These are phyloP conservation scores for Tulasnella sp. DNA, from an alignment of 768 basidiomycete species.

Conservation along the genomic window DNA sequence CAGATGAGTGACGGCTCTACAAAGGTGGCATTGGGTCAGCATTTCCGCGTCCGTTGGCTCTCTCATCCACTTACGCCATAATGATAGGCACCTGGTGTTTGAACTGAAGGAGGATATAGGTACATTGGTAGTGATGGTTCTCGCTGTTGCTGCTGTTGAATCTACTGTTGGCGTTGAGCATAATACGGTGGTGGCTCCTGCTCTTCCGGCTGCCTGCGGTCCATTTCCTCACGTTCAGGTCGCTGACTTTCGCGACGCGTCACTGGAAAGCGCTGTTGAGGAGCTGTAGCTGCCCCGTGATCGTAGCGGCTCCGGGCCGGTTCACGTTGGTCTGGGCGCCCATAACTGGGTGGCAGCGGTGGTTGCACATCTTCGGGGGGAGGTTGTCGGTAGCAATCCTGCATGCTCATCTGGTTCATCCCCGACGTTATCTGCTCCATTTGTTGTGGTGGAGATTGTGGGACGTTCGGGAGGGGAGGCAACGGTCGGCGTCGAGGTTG, in stretches of 20 bases:
- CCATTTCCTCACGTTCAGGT: constrained; percentile 12
- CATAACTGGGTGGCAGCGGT: constrained; percentile 14
- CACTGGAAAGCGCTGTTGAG: constrained; percentile 27
- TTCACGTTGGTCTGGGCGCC: neutral
- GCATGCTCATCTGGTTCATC: constrained; percentile 38
- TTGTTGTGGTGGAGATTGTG: constrained; percentile 36
- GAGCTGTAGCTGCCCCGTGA: too few species aligned
- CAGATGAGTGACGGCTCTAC: constrained; percentile 14
- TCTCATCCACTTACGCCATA: constrained; percentile 21
- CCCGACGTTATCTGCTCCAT: constrained; percentile 36
- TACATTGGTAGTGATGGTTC: constrained; percentile 25
- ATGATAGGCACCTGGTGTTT: constrained; percentile 11
- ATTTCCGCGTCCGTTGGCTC: too few species aligned
- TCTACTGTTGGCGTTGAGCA: constrained; percentile 34
- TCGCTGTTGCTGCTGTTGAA: constrained; percentile 42
- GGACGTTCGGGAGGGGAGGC: constrained; percentile 38
- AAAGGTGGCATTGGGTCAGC: neutral
- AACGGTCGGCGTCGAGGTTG: constrained; percentile 24
- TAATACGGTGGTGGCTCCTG: constrained; percentile 16
- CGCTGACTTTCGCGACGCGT: constrained; percentile 16
- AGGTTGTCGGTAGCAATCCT: constrained; percentile 34
- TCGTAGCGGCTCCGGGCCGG: neutral
- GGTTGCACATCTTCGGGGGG: constrained; percentile 30
- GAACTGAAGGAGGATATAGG: constrained; percentile 20
- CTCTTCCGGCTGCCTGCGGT: constrained; percentile 23